These are phyloP conservation scores for Symbiodinium pilosum DNA, from an alignment of 73 alveolate genomes.

Conservation along the genomic window DNA sequence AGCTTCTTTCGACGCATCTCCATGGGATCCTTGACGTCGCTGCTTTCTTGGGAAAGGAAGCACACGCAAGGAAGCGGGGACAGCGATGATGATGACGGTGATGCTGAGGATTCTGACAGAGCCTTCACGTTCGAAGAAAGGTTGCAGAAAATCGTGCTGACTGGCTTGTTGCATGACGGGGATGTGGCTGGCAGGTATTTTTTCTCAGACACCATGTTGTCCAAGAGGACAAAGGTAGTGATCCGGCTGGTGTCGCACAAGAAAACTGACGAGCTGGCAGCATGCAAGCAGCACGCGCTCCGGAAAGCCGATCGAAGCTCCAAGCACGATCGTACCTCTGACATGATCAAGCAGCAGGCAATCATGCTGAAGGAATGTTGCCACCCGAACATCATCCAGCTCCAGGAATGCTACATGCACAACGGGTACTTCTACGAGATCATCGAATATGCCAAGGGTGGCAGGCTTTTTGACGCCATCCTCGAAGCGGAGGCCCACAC, in stretches of 20 bases:
- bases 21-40: neutral
- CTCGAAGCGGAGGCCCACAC: constrained; percentile 77
- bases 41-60: neutral
- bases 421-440: constrained; percentile 57
- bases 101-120: neutral
- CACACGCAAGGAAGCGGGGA: neutral
- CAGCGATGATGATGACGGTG: too few species aligned
- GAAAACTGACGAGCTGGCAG: constrained; percentile 30
- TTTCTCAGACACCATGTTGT: constrained; percentile 79
- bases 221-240: constrained; percentile 80
- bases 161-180: too few species aligned
- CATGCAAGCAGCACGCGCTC: constrained; percentile 87
- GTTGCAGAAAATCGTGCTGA: too few species aligned
- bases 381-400: constrained; percentile 84
- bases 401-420: constrained; percentile 69
- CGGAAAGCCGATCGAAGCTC: constrained; percentile 61
- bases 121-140: neutral
- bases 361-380: constrained; percentile 61
- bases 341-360: constrained; percentile 69
- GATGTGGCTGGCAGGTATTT: constrained; percentile 16
- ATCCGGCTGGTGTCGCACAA: constrained; percentile 79
- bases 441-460: neutral
- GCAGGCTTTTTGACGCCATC: constrained; percentile 64
- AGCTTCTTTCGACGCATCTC: constrained; percentile 11
- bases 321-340: constrained; percentile 68